Base-by-base conservation (phyloP, 768 basidiomycete genomes). In the Postia placenta region DNA sequence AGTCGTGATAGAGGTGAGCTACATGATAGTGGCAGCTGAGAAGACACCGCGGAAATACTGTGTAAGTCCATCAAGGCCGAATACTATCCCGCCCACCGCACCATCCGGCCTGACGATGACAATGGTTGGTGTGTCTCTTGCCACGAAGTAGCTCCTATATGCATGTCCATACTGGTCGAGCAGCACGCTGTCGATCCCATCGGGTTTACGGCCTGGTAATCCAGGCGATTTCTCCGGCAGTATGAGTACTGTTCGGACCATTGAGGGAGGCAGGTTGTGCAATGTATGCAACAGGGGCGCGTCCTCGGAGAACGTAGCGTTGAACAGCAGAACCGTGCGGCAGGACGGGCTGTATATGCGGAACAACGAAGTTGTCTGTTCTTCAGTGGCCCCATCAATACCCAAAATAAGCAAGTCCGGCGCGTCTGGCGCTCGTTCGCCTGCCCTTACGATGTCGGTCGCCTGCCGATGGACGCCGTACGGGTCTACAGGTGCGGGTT, bases 391-490 rank as follows among this genome's bases (percentile, higher is more conserved):
- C 5, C 19, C 22, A 23, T 35, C 20, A 44, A 0, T n/a, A 7
- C 12, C 26, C 7, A 48, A n/a, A 9, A 26, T 27, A 22, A 37
- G 23, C 6, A 49, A 26, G 9, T 30, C 41, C 5, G 48, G 48
- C 15, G 48, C 48, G 17, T 49, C 48, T 0, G 74, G 76, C 0
- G 74, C 75, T 15, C 75, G 56, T 47, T 77, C 74, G 4, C 76
- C 76, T 2, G 74, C 74, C 38, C 62, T 48, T 49, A 66, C 26
- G 62, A 46, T n/a, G 11, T 55, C 54, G 1, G 7, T 37, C 41
- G n/a, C 39, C 30, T 3, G 23, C 1, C 26, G 5, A 12, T 11
- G 14, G 5, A 15, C 41, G 40, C 48, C 48, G 28, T 49, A 49
- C 19, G 48, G 35, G n/a, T 42, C 42, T 19, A 43, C 19, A 2